A percentile compares a stretch with the other conserved stretches of the same genome.
Conservation (phyloP, 768 basidiomycete species). For the Suillus alpinus region DNA sequence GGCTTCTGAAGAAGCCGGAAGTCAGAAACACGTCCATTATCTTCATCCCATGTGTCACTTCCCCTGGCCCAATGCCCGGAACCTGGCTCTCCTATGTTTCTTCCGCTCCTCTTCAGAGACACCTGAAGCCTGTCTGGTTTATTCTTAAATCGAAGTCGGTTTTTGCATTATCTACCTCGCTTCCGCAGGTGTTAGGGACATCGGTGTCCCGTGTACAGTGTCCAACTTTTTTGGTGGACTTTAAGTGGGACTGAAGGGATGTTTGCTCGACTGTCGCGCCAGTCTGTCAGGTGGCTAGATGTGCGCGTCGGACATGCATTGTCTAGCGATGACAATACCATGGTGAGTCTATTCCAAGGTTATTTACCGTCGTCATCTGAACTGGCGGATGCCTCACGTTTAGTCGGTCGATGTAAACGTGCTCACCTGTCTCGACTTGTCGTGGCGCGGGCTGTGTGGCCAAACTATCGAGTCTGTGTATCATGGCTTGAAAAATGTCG, state of each 20-base stretch:
- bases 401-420: slow-evolving; percentile 16
- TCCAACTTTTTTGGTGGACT: not conserved
- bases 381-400: not conserved
- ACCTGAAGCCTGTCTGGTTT: not conserved
- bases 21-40: not conserved
- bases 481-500: slow-evolving; percentile 30
- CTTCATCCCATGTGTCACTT: not conserved
- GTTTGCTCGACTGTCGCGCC: slow-evolving; percentile 13
- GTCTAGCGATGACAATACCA: slow-evolving; percentile 5
- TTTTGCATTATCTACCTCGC: not conserved
- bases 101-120: not conserved
- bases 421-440: slow-evolving; percentile 6
- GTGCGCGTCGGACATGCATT: slow-evolving; percentile 9
- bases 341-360: slow-evolving; percentile 11
- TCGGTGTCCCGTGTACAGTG: not conserved
- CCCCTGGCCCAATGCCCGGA: not conserved
- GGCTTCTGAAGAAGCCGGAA: not conserved
- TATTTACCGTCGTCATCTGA: not conserved
- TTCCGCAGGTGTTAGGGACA: not conserved
- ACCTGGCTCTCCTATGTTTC: not conserved
- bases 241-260: not conserved
- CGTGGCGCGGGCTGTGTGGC: slow-evolving; percentile 31
- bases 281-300: slow-evolving; percentile 9
- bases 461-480: slow-evolving; percentile 34
- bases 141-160: not conserved